A percentile compares a stretch with the other conserved stretches of the same genome.
phyloP scores from a whole-genome alignment of 2,329 filamentous ascomycete species.

The Pseudogymnoascus sp. region DNA sequence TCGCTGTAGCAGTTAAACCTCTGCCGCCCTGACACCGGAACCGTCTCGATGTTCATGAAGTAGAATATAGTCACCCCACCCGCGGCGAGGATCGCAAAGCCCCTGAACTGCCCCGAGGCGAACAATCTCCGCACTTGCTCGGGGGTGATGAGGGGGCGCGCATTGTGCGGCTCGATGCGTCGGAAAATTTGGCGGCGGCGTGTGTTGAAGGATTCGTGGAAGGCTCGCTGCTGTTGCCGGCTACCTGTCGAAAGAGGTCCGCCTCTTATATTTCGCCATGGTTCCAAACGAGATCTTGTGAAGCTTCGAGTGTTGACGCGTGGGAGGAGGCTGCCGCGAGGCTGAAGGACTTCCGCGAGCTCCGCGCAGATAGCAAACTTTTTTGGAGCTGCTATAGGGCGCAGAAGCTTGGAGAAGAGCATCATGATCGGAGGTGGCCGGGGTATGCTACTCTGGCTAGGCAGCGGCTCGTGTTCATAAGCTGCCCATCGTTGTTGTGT shows the following conservation, averaged over 20 bases:
- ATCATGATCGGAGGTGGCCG: background rate
- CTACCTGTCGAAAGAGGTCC: background rate
- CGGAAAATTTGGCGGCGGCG: background rate
- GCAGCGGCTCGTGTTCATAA: background rate
- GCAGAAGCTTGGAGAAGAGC: background rate
- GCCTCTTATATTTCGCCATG: background rate
- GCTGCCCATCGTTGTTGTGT: background rate
- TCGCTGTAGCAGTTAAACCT: slow-evolving; percentile 65
- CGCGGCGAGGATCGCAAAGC: slow-evolving; percentile 35
- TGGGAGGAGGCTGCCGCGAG: background rate
- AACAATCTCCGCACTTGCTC: slow-evolving; percentile 29
- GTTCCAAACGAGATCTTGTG: background rate
- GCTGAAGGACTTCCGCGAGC: background rate
- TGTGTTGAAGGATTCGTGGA: background rate
- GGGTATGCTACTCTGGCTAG: background rate
- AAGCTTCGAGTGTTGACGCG: background rate
- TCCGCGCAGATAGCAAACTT: background rate
- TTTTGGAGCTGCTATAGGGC: background rate
- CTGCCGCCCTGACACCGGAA: slow-evolving; percentile 63
- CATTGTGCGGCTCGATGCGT: slow-evolving; percentile 13
- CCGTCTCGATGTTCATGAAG: slow-evolving; percentile 60
- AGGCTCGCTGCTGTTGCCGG: background rate
- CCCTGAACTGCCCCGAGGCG: slow-evolving; percentile 32
- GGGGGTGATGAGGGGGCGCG: slow-evolving; percentile 34
- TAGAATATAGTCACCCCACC: slow-evolving; percentile 48